Conservation (phyloP, 2,329 filamentous ascomycete genomes). For the Xylaria sp. region DNA sequence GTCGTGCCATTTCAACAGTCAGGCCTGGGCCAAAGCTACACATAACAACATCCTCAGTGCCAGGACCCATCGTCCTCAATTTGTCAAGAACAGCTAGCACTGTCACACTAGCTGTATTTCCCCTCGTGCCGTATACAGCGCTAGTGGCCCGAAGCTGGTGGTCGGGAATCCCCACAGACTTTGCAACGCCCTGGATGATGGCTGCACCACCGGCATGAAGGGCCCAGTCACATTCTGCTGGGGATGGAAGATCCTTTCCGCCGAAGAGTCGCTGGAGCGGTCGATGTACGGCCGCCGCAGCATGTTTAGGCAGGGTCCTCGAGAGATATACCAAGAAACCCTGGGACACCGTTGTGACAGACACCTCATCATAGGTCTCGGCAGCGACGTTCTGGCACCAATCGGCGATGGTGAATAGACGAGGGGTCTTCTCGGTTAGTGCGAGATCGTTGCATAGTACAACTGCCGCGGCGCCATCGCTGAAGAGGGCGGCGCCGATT, state of each 20-base stretch:
- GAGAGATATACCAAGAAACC: slow-evolving; percentile 31
- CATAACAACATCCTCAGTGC: slow-evolving; percentile 32
- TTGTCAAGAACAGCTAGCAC: slow-evolving; percentile 35
- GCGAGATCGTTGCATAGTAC: slow-evolving; percentile 41
- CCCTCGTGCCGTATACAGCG: slow-evolving; percentile 31
- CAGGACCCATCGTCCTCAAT: slow-evolving; percentile 29
- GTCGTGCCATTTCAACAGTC: slow-evolving; percentile 36
- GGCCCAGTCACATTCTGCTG: slow-evolving; percentile 34
- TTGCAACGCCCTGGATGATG: slow-evolving; percentile 33
- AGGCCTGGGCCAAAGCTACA: slow-evolving; percentile 36
- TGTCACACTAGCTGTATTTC: slow-evolving; percentile 35
- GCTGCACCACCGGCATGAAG: slow-evolving; percentile 36
- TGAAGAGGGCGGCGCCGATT: slow-evolving; percentile 42
- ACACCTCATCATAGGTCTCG: slow-evolving; percentile 31
- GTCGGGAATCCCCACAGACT: slow-evolving; percentile 32
- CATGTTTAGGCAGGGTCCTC: slow-evolving; percentile 28
- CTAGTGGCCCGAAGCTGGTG: slow-evolving; percentile 32
- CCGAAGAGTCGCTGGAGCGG: slow-evolving; percentile 34
- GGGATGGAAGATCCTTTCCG: slow-evolving; percentile 1
- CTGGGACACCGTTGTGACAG: slow-evolving; percentile 24
- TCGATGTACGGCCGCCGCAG: slow-evolving; percentile 29
- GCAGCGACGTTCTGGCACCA: slow-evolving; percentile 34
- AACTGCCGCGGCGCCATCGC: slow-evolving; percentile 41
- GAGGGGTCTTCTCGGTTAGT: slow-evolving; percentile 25
- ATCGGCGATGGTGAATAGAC: slow-evolving; percentile 33